Evolutionary conservation across 164 flowering plant species (phyloP).

Genomic region (Stephania yunnanensis): DNA sequence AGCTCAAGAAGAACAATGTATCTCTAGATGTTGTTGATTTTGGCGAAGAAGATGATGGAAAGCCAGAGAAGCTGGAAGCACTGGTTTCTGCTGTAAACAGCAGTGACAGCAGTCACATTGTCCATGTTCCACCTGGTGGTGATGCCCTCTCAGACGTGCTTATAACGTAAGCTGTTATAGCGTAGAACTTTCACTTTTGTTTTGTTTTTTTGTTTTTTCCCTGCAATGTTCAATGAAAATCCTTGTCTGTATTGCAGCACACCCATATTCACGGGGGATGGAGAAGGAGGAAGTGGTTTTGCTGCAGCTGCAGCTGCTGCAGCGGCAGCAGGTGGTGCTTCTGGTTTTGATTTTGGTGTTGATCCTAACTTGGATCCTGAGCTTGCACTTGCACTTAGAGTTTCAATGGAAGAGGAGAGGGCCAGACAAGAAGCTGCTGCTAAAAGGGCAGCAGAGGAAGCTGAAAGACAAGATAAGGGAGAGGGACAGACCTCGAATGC

Average conservation of each 20-base stretch:
- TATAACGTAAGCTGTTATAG: slow-evolving; percentile 43
- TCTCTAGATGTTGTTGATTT: slow-evolving; percentile 91
- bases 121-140: slow-evolving; percentile 83
- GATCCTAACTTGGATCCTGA: slow-evolving; percentile 98
- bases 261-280: slow-evolving; percentile 91
- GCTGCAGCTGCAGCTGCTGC: slow-evolving; percentile 86
- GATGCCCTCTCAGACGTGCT: slow-evolving; percentile 90
- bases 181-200: background rate
- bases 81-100: slow-evolving; percentile 78
- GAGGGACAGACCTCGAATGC: slow-evolving; percentile 51
- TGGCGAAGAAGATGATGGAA: slow-evolving; percentile 88
- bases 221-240: background rate
- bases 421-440: slow-evolving; percentile 99
- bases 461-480: slow-evolving; percentile 54
- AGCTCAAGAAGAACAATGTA: slow-evolving; percentile 87
- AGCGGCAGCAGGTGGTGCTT: slow-evolving; percentile 71
- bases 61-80: slow-evolving; percentile 87
- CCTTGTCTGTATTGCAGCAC: slow-evolving; percentile 41
- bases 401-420: slow-evolving; percentile 99
- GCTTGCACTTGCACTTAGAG: slow-evolving; percentile 94
- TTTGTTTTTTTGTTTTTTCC: background rate
- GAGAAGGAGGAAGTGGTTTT: slow-evolving; percentile 91
- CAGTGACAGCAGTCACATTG: slow-evolving; percentile 84
- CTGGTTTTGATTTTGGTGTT: slow-evolving; percentile 91
- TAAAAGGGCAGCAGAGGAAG: slow-evolving; percentile 86